Percentiles rank a stretch among this genome's conserved stretches.
These are phyloP conservation scores for Phytophthora lateralis DNA, from an alignment of 352 stramenopile genomes.

Conservation along the genomic window DNA sequence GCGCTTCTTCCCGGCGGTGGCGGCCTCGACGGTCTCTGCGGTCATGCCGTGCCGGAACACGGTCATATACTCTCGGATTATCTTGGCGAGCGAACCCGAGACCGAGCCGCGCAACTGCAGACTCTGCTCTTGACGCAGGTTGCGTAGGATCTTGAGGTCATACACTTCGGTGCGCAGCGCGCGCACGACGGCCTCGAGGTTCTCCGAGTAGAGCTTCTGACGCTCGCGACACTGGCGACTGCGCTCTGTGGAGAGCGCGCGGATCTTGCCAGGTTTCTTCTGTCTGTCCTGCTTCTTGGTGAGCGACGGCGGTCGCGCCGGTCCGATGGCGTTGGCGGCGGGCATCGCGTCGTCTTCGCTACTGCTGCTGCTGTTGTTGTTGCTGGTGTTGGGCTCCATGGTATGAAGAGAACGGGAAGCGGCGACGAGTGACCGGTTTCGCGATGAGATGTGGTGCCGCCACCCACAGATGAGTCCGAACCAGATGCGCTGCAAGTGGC, in stretches of 20 bases:
- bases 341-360: slow-evolving; percentile 6
- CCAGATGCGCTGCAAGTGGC: slow-evolving; percentile 34
- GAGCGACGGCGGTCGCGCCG: slow-evolving; percentile 1
- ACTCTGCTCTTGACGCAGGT: slow-evolving; percentile 46
- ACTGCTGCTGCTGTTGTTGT: background rate
- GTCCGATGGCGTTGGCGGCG: background rate
- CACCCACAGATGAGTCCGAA: slow-evolving; percentile 17
- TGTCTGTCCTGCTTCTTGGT: slow-evolving; percentile 25
- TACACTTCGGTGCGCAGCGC: slow-evolving; percentile 46
- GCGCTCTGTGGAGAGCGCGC: slow-evolving; percentile 56
- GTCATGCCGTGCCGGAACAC: slow-evolving; percentile 59
- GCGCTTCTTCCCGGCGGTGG: slow-evolving; percentile 33
- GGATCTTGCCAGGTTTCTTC: slow-evolving; percentile 15
- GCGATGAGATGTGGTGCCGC: slow-evolving; percentile 24
- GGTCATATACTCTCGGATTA: slow-evolving; percentile 55
- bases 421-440: slow-evolving; percentile 7
- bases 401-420: slow-evolving; percentile 6
- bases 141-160: slow-evolving; percentile 50
- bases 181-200: slow-evolving; percentile 43
- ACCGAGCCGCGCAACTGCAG: slow-evolving; percentile 36
- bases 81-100: slow-evolving; percentile 45
- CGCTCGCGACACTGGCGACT: slow-evolving; percentile 56
- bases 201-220: slow-evolving; percentile 52
- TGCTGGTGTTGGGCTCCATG: slow-evolving; percentile 17
- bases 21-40: slow-evolving; percentile 15